Evolutionary conservation across 441 rosid genomes (phyloP), one percentile per base, ranked within the genome.

Genomic region (Lagerstroemia fauriei): DNA sequence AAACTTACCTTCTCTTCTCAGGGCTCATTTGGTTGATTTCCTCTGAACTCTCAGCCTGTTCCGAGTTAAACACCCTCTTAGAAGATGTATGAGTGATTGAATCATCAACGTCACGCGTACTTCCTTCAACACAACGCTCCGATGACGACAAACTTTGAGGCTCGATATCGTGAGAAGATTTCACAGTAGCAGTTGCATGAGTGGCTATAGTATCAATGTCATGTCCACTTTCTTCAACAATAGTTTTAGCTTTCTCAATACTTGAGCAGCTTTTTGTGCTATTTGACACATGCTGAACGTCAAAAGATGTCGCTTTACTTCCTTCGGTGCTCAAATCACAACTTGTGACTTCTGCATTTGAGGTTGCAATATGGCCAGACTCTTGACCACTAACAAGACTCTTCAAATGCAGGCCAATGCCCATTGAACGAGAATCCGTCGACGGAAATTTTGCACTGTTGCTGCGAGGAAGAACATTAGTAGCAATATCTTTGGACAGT

Each of bases 401-500:
- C 80, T 92, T 92, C 76, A 90, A 88, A 89, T 92, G 93, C 85
- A 92, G 85, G 80, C 95, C 92, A 73, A 92, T 88, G 66, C 93
- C 91, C 11, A 89, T 88, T 20, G 90, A 89, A 86, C 85, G 90
- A 78, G 91, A 79, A 78, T 85, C 81, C 38, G 80, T 48, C 46
- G 83, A 48, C 44, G 85, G 73, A 80, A 86, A 85, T 53, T 83
- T 87, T 75, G 78, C 85, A 80, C 79, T 41, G 75, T 47, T 22
- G n/a, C 50, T 22, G n/a, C 50, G 14, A 77, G 73, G 73, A 32
- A 81, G 79, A 81, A 82, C 73, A 76, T 76, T 47, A 69, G 86
- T 63, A 38, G 72, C 56, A 18, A 50, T 20, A 12, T 80, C 76
- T 48, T 59, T 82, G 68, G 89, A 74, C 53, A 81, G 68, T 72